Percentiles rank a stretch among this genome's conserved stretches.
These are phyloP conservation scores for Collybiopsis confluens DNA, from an alignment of 768 basidiomycete genomes.

Conservation along the genomic window DNA sequence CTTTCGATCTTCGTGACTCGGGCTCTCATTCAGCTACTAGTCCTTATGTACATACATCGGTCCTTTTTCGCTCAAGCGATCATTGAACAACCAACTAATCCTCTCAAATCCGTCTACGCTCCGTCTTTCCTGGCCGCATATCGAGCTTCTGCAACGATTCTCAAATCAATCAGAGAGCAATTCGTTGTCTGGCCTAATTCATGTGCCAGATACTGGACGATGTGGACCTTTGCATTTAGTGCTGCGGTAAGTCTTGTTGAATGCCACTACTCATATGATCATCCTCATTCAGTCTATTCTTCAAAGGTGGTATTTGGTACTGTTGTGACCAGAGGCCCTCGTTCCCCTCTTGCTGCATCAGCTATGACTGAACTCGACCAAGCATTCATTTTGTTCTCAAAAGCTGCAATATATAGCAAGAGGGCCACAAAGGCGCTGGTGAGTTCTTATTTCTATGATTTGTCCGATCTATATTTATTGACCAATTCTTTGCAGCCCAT, in stretches of 20 bases:
- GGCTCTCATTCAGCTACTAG: conserved; percentile 21
- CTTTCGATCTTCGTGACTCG: background rate
- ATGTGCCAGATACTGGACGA: conserved; percentile 53
- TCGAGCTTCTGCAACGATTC: conserved; percentile 51
- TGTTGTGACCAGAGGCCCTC: conserved; percentile 70
- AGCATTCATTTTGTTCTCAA: conserved; percentile 61
- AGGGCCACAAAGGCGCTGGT: conserved; percentile 67
- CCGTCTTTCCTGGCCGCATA: conserved; percentile 64
- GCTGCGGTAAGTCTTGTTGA: conserved; percentile 37
- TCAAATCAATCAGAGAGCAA: conserved; percentile 47
- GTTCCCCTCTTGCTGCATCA: conserved; percentile 58
- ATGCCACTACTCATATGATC: background rate
- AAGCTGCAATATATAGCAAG: conserved; percentile 53
- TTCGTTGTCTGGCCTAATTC: conserved; percentile 42
- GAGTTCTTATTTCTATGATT: conserved; percentile 17
- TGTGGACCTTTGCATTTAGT: conserved; percentile 60
- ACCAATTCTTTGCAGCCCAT: conserved; percentile 50
- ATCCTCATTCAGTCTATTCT: background rate
- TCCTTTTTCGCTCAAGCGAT: conserved; percentile 71
- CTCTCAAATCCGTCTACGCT: conserved; percentile 60
- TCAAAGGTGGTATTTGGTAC: conserved; percentile 74
- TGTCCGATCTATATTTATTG: background rate
- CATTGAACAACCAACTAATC: conserved; percentile 62
- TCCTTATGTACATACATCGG: conserved; percentile 60
- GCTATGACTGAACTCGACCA: conserved; percentile 71